A percentile compares a stretch with the other conserved stretches of the same genome.
These are phyloP conservation scores for Cutaneotrichosporon cavernicola DNA, from an alignment of 1,284 basidiomycete species.

Conservation along the genomic window DNA sequence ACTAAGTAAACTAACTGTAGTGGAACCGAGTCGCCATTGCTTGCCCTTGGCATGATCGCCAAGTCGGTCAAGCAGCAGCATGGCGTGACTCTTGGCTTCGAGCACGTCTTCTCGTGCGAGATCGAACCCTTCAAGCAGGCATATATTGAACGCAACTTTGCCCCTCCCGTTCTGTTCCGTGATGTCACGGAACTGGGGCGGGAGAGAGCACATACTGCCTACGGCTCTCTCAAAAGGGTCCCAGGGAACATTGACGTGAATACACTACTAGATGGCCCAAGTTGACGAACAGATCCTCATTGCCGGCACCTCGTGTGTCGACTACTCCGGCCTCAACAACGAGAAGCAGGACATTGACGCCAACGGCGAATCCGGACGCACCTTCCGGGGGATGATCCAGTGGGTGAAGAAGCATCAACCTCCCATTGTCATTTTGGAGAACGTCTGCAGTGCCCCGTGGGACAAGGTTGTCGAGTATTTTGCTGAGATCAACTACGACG, in stretches of 20 bases:
- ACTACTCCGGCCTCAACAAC: constrained; percentile 93
- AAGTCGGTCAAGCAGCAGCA: constrained; percentile 70
- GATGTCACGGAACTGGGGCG: constrained; percentile 90
- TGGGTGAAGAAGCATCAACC: constrained; percentile 87
- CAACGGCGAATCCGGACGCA: constrained; percentile 84
- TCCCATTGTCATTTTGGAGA: constrained; percentile 87
- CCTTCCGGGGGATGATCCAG: constrained; percentile 86
- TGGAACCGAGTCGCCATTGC: constrained; percentile 88
- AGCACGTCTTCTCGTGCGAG: constrained; percentile 96
- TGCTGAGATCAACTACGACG: constrained; percentile 72
- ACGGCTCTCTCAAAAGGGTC: constrained; percentile 78
- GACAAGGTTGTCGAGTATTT: constrained; percentile 72
- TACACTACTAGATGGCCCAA: background rate
- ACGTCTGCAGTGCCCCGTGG: constrained; percentile 92
- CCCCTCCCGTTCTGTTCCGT: constrained; percentile 76
- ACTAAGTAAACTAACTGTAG: constrained; percentile 54
- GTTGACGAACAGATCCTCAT: constrained; percentile 61
- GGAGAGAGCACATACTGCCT: constrained; percentile 79
- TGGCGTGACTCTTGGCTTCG: constrained; percentile 66
- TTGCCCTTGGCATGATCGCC: constrained; percentile 81
- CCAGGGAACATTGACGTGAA: constrained; percentile 79
- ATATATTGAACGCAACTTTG: constrained; percentile 93
- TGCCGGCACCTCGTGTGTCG: constrained; percentile 93
- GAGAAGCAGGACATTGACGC: constrained; percentile 84
- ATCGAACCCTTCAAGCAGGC: constrained; percentile 98